A percentile compares a stretch with the other conserved stretches of the same genome.
phyloP scores from a whole-genome alignment of 2,329 filamentous ascomycete species.

The Thielaviopsis populi region DNA sequence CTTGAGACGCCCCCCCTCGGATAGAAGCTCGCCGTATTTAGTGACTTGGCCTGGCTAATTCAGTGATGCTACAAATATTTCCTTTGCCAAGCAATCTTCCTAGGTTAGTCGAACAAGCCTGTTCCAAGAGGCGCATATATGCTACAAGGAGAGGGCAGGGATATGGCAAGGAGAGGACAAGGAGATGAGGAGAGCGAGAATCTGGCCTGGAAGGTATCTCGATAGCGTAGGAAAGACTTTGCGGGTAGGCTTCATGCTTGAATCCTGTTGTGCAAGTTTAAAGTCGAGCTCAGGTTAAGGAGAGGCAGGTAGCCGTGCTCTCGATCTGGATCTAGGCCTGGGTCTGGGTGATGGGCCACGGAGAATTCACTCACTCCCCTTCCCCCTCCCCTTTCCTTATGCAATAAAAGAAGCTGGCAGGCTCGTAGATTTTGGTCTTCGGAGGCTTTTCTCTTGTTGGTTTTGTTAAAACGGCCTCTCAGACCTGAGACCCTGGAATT shows the following conservation, averaged over 20 bases:
- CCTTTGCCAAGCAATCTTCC: background rate
- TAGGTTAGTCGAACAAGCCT: background rate
- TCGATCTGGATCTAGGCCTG: too few relatives aligned
- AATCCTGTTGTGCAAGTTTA: background rate
- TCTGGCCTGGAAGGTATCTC: too few relatives aligned
- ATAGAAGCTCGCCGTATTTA: background rate
- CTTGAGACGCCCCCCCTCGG: background rate
- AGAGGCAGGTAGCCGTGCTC: too few relatives aligned
- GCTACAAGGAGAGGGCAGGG: background rate
- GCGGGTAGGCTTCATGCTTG: background rate
- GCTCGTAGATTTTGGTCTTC: too few relatives aligned
- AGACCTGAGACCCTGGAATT: too few relatives aligned
- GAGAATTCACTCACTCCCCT: too few relatives aligned
- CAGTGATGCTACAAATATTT: background rate
- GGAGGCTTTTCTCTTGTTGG: too few relatives aligned
- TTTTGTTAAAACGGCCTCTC: too few relatives aligned
- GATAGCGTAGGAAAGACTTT: too few relatives aligned
- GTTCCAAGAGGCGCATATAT: background rate
- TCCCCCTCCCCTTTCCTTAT: too few relatives aligned
- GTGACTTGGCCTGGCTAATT: background rate
- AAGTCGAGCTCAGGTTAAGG: background rate
- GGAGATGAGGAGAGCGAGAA: background rate
- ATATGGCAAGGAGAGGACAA: background rate
- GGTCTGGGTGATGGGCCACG: too few relatives aligned
- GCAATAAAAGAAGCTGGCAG: too few relatives aligned